Base-by-base conservation (phyloP, 495 filamentous ascomycete genomes). In the Aspergillus sclerotioniger region DNA sequence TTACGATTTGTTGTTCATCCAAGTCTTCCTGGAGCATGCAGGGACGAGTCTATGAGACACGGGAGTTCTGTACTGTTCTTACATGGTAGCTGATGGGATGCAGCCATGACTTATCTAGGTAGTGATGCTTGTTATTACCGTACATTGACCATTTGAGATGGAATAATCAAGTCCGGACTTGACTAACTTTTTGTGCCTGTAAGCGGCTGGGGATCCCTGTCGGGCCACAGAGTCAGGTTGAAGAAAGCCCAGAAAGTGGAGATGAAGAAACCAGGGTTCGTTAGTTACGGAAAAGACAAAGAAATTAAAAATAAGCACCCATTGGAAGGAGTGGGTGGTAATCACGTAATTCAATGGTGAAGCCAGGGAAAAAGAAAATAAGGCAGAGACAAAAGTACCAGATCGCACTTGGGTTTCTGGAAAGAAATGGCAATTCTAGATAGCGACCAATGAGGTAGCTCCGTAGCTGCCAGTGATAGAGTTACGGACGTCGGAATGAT, bases 1-100 rank as follows among this genome's bases (percentile, higher is more conserved):
- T 45, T 54, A 37, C 32, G 32, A 19, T 41, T 39, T 51, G 50
- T 43, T 51, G 20, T 44, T 37, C 54, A 62, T 46, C 56, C 56
- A 17, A 54, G 59, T 8, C 44, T 51, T 17, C 49, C 51, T 52
- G 47, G 43, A 49, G 56, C 57, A 20, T 62, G 52, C 56, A 61
- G 49, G 53, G 54, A 56, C 51, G 35, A 57, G 54, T 60, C 47
- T 49, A 65, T 53, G 59, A 67, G 65, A 66, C 64, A 68, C 52
- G 56, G 68, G 67, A 67, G 62, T 68, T 68, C 58, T 62, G 66
- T 61, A 62, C 64, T 63, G 53, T 64, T 68, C 65, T 56, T 61
- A 29, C 45, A 52, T 51, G 59, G 62, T 49, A 58, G 58, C 58
- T 54, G 55, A 57, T 61, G 52, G 44, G 54, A 55, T 64, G 44